Evolutionary conservation across 345 rosid genomes (phyloP).

Genomic region (Populus davidiana): DNA sequence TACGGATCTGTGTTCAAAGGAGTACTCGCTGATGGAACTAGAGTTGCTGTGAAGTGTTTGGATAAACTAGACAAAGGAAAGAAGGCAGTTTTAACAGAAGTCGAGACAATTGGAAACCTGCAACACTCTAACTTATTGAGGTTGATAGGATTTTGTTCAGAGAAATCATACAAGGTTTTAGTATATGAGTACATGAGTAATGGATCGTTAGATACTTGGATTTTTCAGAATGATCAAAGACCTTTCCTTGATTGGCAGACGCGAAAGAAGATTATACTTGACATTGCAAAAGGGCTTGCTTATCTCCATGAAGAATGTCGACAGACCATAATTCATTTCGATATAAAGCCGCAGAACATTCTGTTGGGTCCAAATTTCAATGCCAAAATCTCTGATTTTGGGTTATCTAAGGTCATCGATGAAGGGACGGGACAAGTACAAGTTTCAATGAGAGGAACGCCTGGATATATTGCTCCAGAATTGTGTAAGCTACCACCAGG

Average conservation of each 20-base stretch:
- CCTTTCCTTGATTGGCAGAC: conserved; percentile 2
- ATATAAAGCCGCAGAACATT: conserved; percentile 17
- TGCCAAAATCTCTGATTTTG: conserved; percentile 21
- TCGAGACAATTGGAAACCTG: conserved; percentile 55
- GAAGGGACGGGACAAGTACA: neutral
- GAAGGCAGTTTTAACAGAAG: conserved; percentile 63
- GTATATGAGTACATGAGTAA: conserved; percentile 18
- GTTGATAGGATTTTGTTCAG: conserved; percentile 8
- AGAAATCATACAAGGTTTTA: conserved; percentile 5
- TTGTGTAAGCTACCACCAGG: neutral
- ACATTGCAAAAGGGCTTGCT: neutral
- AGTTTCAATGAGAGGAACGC: conserved; percentile 11
- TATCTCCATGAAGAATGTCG: conserved; percentile 16
- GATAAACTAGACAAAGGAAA: conserved; percentile 63
- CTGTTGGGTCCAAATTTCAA: neutral
- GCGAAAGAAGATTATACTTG: conserved; percentile 5
- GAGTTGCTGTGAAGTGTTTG: conserved; percentile 76
- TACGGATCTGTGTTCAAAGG: conserved; percentile 76
- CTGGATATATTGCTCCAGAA: conserved; percentile 21
- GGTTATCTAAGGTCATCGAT: conserved; percentile 5
- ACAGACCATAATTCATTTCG: conserved; percentile 5
- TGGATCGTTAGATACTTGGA: conserved; percentile 15
- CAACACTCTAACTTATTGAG: conserved; percentile 53
- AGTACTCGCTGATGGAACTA: conserved; percentile 58
- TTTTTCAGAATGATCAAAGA: neutral